Percentiles rank a stretch among this genome's conserved stretches.
Conservation (phyloP, 2,329 filamentous ascomycete species). For the Delphinella strobiligena region DNA sequence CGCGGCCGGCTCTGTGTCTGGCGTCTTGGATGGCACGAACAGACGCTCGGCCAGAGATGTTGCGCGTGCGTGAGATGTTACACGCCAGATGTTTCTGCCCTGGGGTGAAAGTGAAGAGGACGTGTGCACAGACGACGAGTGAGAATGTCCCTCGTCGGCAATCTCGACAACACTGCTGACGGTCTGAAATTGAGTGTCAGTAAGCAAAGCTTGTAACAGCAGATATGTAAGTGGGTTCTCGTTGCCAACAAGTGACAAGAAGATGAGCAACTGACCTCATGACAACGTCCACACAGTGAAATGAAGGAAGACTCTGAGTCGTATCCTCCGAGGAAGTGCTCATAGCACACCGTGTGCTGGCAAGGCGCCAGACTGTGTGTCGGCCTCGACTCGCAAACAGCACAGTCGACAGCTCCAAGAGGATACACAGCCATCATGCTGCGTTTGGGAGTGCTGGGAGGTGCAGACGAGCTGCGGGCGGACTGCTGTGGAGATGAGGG, state of each 20-base stretch:
- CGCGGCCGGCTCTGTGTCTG: not conserved
- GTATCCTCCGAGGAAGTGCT: constrained; percentile 4
- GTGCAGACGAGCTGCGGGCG: not conserved
- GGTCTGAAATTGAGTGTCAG: not conserved
- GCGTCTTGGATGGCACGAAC: no score
- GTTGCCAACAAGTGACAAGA: no score
- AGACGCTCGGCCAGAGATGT: no score
- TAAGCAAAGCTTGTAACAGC: not conserved
- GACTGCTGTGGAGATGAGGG: no score
- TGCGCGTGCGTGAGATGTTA: no score
- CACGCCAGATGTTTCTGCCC: no score
- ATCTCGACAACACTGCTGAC: not conserved
- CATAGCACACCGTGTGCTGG: constrained; percentile 8
- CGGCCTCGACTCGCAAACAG: not conserved
- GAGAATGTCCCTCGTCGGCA: no score
- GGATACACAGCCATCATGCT: not conserved
- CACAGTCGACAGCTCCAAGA: constrained; percentile 4
- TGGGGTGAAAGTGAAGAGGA: no score
- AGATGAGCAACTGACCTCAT: constrained; percentile 1
- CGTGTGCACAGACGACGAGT: no score
- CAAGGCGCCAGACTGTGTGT: constrained; percentile 6
- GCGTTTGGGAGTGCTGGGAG: not conserved
- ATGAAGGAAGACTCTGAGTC: constrained; percentile 1
- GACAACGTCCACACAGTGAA: constrained; percentile 4
- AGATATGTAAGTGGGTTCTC: no score